Base-by-base conservation (phyloP, 2,329 filamentous ascomycete species). In the Drechslerella coelobrocha region DNA sequence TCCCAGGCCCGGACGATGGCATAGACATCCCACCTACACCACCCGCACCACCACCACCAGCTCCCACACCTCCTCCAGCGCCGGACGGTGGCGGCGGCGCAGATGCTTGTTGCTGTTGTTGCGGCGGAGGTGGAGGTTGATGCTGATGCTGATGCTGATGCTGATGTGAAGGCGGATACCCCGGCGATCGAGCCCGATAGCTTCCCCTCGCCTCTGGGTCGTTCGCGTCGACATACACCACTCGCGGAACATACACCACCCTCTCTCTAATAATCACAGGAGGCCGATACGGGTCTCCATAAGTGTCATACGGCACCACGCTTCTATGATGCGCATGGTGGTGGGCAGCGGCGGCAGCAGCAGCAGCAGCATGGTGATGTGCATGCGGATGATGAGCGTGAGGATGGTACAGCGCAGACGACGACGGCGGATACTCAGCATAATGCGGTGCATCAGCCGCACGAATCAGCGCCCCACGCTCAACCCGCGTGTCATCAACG, bases 221-320 rank as follows among this genome's bases (percentile, higher is more conserved):
- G 17, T 62, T 62, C 3, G 65, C 29, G 29, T 69, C 65, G 12
- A 69, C 65, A 21, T 69, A 69, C 3, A 69, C 57, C 5, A 62
- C 57, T n/a, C 57, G 47, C 1, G 65, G 56, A 24, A 69, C 57
- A 27, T 61, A 69, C 10, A 62, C 57, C 2, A 61, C 56, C 4
- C 65, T 41, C 39, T 69, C 65, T 45, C 65, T 26, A 24, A 69
- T 59, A 31, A 69, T 57, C 2, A 69, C 51, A n/a, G n/a, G n/a
- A 1, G 56, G 65, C 14, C 57, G 47, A 29, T 69, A 69, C 21
- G 65, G 65, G 27, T 69, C 65, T 3, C 47, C 39, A 37, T 69
- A 69, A 8, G 65, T 24, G 24, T 69, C 65, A 21, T 62, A 62
- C 21, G 51, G 57, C n/a, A 52, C 45, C 51, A 61, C 57, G n/a